Base-by-base conservation (phyloP, 306 rosid genomes). In the Trifolium pratense region DNA sequence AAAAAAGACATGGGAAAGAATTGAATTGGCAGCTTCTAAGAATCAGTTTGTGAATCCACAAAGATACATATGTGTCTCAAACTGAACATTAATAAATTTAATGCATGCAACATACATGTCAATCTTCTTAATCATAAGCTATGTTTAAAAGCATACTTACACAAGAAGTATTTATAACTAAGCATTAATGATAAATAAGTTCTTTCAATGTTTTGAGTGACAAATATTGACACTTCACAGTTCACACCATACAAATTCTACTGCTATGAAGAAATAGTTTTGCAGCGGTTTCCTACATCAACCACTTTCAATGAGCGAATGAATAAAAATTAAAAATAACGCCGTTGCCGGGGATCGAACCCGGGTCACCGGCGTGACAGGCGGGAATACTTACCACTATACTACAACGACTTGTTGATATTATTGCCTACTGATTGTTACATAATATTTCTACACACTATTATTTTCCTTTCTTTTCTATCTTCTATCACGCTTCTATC, bases 1-100 rank as follows among this genome's bases (percentile, higher is more conserved):
- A 58, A 82, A 76, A 76, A 68, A 84, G 75, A 84, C 18, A 70
- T 85, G 98, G 94, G 92, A 88, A 53, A 84, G 40, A 46, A 68
- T 88, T 23, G 91, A 89, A 77, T 51, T 70, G 75, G 88, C 80
- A 46, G 97, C 97, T 32, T 70, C 78, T 37, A 61, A 74, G 71
- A 85, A 71, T 66, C 51, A 80, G 18, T 83, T 81, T 65, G 67
- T 77, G 36, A 82, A 79, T 45, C 81, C 86, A 75, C 84, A 74
- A 78, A 79, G 74, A 46, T 78, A 58, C 64, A 13, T 82, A 3
- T 81, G 87, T 83, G 90, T 81, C 56, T 79, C 85, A 3, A 71
- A 78, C 78, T 80, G 75, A 84, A 71, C 40, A 74, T 48, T 25
- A 5, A 20, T 31, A n/a, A 11, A 18, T 58, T 57, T 57, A 2